phyloP scores from a whole-genome alignment of 129 eudicot species.

The Escallonia herrerae region DNA sequence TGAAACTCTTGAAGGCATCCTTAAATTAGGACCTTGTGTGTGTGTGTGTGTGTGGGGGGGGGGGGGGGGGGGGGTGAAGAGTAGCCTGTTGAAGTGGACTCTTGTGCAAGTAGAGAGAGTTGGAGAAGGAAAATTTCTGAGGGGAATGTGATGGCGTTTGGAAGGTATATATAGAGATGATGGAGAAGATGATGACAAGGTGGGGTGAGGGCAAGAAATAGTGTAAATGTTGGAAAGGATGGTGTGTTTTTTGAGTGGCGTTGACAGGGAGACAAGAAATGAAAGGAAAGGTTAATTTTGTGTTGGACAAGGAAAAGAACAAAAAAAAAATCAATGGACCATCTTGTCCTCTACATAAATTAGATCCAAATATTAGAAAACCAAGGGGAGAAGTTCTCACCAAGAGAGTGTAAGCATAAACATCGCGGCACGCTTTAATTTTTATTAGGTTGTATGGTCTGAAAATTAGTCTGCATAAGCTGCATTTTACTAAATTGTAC shows the following conservation, averaged over 20 bases:
- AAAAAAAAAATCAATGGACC: conserved; percentile 21
- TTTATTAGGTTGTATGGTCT: no score
- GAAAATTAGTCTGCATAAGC: no score
- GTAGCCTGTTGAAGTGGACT: neutral
- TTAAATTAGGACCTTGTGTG: neutral
- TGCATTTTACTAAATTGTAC: no score
- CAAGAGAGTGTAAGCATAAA: no score
- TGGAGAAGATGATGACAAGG: conserved; percentile 21
- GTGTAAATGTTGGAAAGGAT: conserved; percentile 7
- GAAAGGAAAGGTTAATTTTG: neutral
- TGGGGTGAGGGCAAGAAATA: neutral
- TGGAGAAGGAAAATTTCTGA: conserved; percentile 15
- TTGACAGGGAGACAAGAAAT: conserved; percentile 14
- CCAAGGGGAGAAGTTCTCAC: no score
- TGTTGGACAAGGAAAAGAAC: conserved; percentile 18
- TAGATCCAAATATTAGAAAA: neutral
- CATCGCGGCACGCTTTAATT: no score
- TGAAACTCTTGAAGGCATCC: conserved; percentile 34
- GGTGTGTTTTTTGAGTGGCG: neutral
- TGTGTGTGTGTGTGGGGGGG: no score
- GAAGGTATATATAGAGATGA: conserved; percentile 30
- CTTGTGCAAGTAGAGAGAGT: conserved; percentile 12
- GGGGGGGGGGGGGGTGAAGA: no score
- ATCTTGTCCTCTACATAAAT: conserved; percentile 22
- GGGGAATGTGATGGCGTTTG: conserved; percentile 25